Conservation (phyloP, 441 rosid genomes). For the Euphorbia celastroides region DNA sequence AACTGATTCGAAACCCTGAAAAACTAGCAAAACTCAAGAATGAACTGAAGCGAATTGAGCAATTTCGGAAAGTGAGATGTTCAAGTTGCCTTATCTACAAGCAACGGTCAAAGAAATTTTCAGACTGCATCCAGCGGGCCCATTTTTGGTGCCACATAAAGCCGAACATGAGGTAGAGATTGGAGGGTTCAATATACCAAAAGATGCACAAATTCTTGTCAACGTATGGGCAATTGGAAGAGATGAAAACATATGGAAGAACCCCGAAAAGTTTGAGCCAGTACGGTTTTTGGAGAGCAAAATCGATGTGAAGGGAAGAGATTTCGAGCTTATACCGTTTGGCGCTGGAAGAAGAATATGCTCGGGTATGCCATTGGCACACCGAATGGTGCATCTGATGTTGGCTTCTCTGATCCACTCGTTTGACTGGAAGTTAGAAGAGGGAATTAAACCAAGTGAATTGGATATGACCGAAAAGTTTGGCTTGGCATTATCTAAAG, state of each 20-base stretch:
- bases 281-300: conserved; percentile 5
- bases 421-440: conserved; percentile 11
- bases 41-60: conserved; percentile 5
- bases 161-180: conserved; percentile 20
- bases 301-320: conserved; percentile 10
- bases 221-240: conserved; percentile 39
- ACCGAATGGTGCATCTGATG: conserved; percentile 11
- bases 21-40: not conserved
- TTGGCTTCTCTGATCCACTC: conserved; percentile 15
- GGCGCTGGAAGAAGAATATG: conserved; percentile 28
- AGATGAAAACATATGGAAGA: not conserved
- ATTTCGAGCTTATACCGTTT: conserved; percentile 15
- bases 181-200: conserved; percentile 43
- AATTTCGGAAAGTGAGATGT: conserved; percentile 21
- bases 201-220: conserved; percentile 30
- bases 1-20: not conserved
- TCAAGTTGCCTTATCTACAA: conserved; percentile 26
- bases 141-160: conserved; percentile 28
- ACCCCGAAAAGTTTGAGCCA: not conserved
- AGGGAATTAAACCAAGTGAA: conserved; percentile 6
- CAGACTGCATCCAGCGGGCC: conserved; percentile 47
- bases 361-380: conserved; percentile 48
- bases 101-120: conserved; percentile 45
- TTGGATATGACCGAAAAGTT: conserved; percentile 19
- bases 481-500: conserved; percentile 22